These are phyloP conservation scores for Gliomastix tumulicola DNA, from an alignment of 2,329 filamentous ascomycete genomes.

Conservation along the genomic window DNA sequence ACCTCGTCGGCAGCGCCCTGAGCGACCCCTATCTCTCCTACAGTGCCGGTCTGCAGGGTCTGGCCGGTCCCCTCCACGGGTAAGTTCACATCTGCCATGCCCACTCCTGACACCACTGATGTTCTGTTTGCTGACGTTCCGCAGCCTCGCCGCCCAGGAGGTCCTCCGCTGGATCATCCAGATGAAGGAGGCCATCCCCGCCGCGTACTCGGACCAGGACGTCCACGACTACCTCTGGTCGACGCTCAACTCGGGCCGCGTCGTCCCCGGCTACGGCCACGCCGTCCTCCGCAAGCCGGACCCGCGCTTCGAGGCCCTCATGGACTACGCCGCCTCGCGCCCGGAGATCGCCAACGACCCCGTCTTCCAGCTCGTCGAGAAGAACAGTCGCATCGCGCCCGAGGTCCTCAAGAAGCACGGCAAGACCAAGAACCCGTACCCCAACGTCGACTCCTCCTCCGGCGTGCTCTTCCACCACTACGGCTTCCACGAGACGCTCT, in stretches of 20 bases:
- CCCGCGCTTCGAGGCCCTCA: constrained; percentile 90
- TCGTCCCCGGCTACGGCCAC: constrained; percentile 92
- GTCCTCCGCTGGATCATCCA: constrained; percentile 94
- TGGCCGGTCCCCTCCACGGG: constrained; percentile 72
- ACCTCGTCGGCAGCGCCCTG: constrained; percentile 89
- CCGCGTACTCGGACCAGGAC: constrained; percentile 69
- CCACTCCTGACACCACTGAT: background rate
- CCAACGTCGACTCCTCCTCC: constrained; percentile 90
- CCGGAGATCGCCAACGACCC: constrained; percentile 82
- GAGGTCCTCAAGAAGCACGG: constrained; percentile 88
- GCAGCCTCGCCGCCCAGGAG: constrained; percentile 83
- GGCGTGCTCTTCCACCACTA: constrained; percentile 98
- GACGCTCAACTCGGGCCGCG: constrained; percentile 86
- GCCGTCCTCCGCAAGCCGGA: constrained; percentile 95
- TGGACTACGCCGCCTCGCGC: constrained; percentile 85
- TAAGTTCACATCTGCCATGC: constrained; percentile 31
- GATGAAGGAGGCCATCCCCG: constrained; percentile 86
- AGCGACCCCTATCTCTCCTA: constrained; percentile 95
- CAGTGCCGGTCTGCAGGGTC: constrained; percentile 88
- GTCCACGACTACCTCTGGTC: constrained; percentile 88
- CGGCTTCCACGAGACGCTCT: constrained; percentile 93
- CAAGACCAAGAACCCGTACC: constrained; percentile 97
- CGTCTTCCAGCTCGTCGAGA: constrained; percentile 88
- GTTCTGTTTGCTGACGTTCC: no score
- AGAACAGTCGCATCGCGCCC: constrained; percentile 87